Base-by-base conservation (phyloP, 129 eudicot species). In the Apium graveolens region DNA sequence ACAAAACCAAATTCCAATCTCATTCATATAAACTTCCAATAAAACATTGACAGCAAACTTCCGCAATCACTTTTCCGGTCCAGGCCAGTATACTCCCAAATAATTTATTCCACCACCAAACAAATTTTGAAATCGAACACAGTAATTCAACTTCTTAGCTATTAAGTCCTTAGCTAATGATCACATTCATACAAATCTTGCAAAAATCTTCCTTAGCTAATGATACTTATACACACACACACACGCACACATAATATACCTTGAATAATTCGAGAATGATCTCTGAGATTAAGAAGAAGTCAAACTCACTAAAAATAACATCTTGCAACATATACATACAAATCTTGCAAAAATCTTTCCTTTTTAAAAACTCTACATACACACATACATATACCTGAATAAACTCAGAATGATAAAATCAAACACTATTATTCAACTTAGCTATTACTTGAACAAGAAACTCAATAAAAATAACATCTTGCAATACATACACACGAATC, bases 241-340 rank as follows among this genome's bases (percentile, higher is more conserved):
- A 48, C n/a, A 51, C n/a, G n/a, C n/a, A n/a, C n/a, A n/a, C n/a
- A n/a, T n/a, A 0, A n/a, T 1, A 57, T 65, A 94, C 98, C 97
- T n/a, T 94, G 98, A 76, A 91, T 85, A 55, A 91, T 86, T 65
- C 98, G 97, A 84, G 94, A 84, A 55, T 92, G 91, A 53, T 92
- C 99, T 29, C 97, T 82, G 38, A 95, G 1, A n/a, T n/a, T n/a
- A n/a, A n/a, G 48, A 44, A 69, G 0, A 1, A n/a, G n/a, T n/a
- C n/a, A 66, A 66, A 29, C 35, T 29, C 5, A 26, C 10, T 27
- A 63, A 63, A 17, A 41, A 11, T 2, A 7, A 66, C 72, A 66
- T 14, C 72, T 66, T 66, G 41, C 8, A 66, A 32, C 24, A 49
- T 4, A 49, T 49, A 49, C 8, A 49, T 18, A 49, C 57, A 49